Evolutionary conservation across 371 early-diverging fungal genomes (phyloP), one percentile per base, ranked within the genome.

Genomic region (Saksenaea vasiformis): DNA sequence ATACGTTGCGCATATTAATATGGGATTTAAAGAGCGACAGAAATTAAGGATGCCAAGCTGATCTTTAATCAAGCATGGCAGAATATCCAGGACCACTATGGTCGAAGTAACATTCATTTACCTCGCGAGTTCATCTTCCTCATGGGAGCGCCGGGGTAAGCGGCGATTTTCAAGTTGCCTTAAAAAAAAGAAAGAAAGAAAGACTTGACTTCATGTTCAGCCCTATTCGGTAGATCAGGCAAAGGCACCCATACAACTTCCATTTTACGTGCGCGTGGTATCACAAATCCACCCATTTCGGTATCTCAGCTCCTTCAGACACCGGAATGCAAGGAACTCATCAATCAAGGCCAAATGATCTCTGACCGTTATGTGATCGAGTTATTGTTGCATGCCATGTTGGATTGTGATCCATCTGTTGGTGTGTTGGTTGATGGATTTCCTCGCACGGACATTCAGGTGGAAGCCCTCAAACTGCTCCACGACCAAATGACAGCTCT

Each of bases 51-150:
- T 38, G 87, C 88, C 35, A 89, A 87, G 56, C 69, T 89, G 31
- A 86, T 87, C 43, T 89, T 89, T 61, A 86, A 87, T 47, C 87
- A 89, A 67, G 87, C 88, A 0, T 89, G 88, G 86, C 85, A 84
- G 58, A 84, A 86, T 58, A 81, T 89, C 53, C 86, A 87, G 54
- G 86, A 88, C 38, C 74, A 75, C 31, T 78, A 82, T 69, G 89
- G 89, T 15, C 66, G 80, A 26, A 84, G 83, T 27, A 85, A 87
- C 56, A 80, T 89, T 64, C 80, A 79, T 54, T 71, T 89, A 24
- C 89, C 89, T 35, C 78, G 84, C 31, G 89, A 89, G 58, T 85
- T 89, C 60, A 87, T 87, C 28, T 89, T 86, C 70, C 68, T 89
- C 37, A 89, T 89, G 89, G 89, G 89, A n/a, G 87, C 88, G 14